Evolutionary conservation across 2,329 filamentous ascomycete genomes (phyloP), one percentile per base, ranked within the genome.

Genomic region (Arachnopeziza araneosa): DNA sequence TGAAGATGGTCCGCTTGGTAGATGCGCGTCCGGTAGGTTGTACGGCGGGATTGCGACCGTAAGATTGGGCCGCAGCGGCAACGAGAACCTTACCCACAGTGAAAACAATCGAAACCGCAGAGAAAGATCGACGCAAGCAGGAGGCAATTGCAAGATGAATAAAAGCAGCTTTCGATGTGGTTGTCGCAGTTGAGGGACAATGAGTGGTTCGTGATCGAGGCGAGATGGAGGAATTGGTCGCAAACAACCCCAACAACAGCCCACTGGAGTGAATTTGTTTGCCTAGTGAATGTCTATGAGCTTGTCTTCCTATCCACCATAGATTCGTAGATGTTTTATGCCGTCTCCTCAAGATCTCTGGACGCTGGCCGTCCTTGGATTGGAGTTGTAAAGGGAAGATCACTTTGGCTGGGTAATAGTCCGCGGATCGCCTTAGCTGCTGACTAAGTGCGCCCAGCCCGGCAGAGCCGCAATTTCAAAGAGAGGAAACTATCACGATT

Each of bases 381-480:
- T 5, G 66, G 60, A 66, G 65, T 66, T 70, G 69, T 67, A 68
- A 59, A 58, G 61, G 64, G 57, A 58, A 69, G 62, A 52, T 63
- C 24, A 56, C 57, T 62, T 64, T 61, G 50, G 61, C 59, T 61
- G 36, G 36, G 36, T 44, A 44, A 44, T 44, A 19, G 36, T 44
- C 17, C 36, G 10, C 12, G 36, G 36, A 14, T 14, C 36, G 9
- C 17, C 50, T 52, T 52, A 52, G 50, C 50, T 64, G 66, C 66
- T 70, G 65, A 70, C 30, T 62, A 63, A 63, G 51, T n/a, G n/a
- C 19, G 17, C 50, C n/a, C n/a, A 12, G 9, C 17, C 52, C 14
- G 10, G 17, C 24, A 50, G 51, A 58, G 61, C 58, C 24, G 52
- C 22, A 30, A 21, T 23, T 54, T 24, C 22, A 8, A 24, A 17